Percentiles rank a stretch among this genome's conserved stretches.
Evolutionary conservation across 148 eudicot species (phyloP).

Genomic region (Vaccinium darrowii): DNA sequence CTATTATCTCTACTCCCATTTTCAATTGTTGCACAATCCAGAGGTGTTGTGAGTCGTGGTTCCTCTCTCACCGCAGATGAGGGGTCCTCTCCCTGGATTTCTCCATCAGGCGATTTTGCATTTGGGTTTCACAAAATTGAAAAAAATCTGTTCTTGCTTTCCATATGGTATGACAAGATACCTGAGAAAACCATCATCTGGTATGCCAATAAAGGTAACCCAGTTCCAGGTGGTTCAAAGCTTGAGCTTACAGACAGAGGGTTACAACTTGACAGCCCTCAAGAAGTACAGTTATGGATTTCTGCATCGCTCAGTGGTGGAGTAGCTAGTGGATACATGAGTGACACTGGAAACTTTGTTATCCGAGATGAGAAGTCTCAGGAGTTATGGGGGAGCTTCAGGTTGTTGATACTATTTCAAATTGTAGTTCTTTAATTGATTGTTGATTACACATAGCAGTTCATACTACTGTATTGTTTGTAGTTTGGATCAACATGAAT

Average conservation of each 20-base stretch:
- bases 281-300: conserved; percentile 36
- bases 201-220: conserved; percentile 34
- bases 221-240: conserved; percentile 34
- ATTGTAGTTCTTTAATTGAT: not conserved
- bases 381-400: not conserved
- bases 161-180: conserved; percentile 56
- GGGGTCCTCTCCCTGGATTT: too few relatives aligned
- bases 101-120: not conserved
- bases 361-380: not conserved
- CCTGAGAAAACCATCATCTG: conserved; percentile 49
- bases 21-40: too few relatives aligned
- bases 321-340: conserved; percentile 32
- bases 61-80: too few relatives aligned
- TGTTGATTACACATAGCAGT: not conserved
- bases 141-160: conserved; percentile 34
- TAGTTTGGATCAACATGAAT: too few relatives aligned
- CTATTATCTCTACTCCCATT: too few relatives aligned
- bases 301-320: not conserved
- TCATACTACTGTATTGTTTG: not conserved
- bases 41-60: too few relatives aligned
- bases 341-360: conserved; percentile 51
- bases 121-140: conserved; percentile 7
- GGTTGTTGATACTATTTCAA: not conserved
- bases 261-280: conserved; percentile 41
- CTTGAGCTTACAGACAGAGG: conserved; percentile 34